These are phyloP conservation scores for Nigrospora sphaerica DNA, from an alignment of 2,329 filamentous ascomycete species.

Conservation along the genomic window DNA sequence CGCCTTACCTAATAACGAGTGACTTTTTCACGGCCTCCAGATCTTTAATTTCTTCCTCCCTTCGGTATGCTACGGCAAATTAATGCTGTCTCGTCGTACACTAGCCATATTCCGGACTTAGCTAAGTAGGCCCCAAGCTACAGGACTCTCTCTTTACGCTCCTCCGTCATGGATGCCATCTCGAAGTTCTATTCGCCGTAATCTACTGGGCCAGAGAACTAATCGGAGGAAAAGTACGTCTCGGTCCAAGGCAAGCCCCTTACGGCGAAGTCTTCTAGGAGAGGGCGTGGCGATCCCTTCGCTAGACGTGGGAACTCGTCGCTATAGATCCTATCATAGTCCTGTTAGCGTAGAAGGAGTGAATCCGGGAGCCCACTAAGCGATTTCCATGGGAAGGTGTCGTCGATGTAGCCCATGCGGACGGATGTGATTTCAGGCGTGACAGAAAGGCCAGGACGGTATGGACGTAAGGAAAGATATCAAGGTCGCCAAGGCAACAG, in stretches of 20 bases:
- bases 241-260: conserved; percentile 52
- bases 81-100: conserved; percentile 28
- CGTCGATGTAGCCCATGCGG: conserved; percentile 35
- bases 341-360: conserved; percentile 20
- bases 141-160: conserved; percentile 50
- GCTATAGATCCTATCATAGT: conserved; percentile 23
- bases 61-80: not conserved
- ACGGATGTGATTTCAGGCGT: conserved; percentile 31
- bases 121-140: conserved; percentile 48
- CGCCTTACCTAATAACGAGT: too few relatives aligned
- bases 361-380: conserved; percentile 32
- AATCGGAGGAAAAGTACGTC: conserved; percentile 50
- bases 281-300: conserved; percentile 39
- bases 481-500: conserved; percentile 45
- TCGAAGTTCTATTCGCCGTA: conserved; percentile 66
- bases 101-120: conserved; percentile 31
- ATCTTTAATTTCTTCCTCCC: too few relatives aligned
- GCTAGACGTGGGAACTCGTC: conserved; percentile 26
- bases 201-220: conserved; percentile 56
- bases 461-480: conserved; percentile 57
- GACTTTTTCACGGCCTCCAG: too few relatives aligned
- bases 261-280: conserved; percentile 64
- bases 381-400: conserved; percentile 44
- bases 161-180: conserved; percentile 46
- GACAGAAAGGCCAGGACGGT: conserved; percentile 52